Percentiles rank a stretch among this genome's conserved stretches.
Conservation (phyloP, 495 filamentous ascomycete genomes). For the Recurvomyces mirabilis region DNA sequence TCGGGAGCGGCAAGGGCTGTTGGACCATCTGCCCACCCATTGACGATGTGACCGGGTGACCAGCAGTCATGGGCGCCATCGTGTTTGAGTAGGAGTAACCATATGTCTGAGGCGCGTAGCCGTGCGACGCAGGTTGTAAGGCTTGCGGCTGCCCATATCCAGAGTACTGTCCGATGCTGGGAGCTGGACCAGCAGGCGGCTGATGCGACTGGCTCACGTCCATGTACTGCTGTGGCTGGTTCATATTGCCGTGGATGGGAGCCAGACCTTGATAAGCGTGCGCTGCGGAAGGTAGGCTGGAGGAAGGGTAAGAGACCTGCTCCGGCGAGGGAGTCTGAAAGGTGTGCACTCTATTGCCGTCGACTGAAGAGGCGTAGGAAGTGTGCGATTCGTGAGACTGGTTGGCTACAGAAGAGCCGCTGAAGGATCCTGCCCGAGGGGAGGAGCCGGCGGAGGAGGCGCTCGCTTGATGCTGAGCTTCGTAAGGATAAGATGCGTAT, state of each 20-base stretch:
- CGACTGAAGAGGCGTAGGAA: constrained; percentile 41
- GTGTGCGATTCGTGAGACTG: constrained; percentile 30
- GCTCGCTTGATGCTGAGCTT: constrained; percentile 49
- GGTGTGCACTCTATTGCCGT: constrained; percentile 37
- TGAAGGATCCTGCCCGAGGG: constrained; percentile 58
- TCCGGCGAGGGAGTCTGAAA: constrained; percentile 38
- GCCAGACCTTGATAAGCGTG: constrained; percentile 10
- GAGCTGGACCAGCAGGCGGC: constrained; percentile 69
- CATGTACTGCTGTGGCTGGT: constrained; percentile 70
- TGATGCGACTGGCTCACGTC: constrained; percentile 69
- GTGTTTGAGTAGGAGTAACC: constrained; percentile 63
- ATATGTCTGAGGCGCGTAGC: constrained; percentile 58
- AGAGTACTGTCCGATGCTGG: constrained; percentile 56
- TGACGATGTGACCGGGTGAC: constrained; percentile 55
- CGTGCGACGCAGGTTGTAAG: constrained; percentile 63
- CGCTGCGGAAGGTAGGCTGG: constrained; percentile 25
- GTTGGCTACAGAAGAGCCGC: constrained; percentile 38
- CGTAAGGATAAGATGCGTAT: constrained; percentile 54
- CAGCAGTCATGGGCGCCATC: constrained; percentile 60
- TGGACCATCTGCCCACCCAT: constrained; percentile 41
- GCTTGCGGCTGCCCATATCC: constrained; percentile 56
- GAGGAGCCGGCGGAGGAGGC: constrained; percentile 51
- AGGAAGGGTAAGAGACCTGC: constrained; percentile 28
- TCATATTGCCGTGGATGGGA: constrained; percentile 60
- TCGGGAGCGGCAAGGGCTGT: constrained; percentile 26